phyloP scores from a whole-genome alignment of 352 stramenopile genomes.

The Pythium coloratum region DNA sequence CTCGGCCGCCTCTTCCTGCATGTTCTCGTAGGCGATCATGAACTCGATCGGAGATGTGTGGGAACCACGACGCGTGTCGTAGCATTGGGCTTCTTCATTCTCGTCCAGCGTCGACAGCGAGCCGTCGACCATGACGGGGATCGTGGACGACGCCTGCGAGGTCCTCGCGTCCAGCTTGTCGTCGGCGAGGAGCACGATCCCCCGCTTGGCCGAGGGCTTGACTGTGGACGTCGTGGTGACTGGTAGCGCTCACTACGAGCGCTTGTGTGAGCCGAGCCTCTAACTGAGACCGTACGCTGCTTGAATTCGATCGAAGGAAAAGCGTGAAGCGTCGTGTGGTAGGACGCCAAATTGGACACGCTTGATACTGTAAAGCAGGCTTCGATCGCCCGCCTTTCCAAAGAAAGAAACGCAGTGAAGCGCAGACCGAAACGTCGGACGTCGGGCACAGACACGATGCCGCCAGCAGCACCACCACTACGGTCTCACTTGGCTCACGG shows the following conservation, averaged over 20 bases:
- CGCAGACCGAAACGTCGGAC: not conserved
- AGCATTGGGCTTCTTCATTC: conserved; percentile 1
- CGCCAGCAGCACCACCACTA: too few relatives aligned
- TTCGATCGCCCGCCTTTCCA: not conserved
- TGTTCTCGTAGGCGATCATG: conserved; percentile 27
- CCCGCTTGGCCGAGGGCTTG: not conserved
- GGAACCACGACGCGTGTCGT: not conserved
- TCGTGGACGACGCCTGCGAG: conserved; percentile 19
- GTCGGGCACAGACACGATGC: too few relatives aligned
- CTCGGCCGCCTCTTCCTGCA: conserved; percentile 28
- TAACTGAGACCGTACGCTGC: too few relatives aligned
- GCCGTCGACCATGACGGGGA: conserved; percentile 20
- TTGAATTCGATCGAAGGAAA: not conserved
- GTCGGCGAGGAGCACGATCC: not conserved
- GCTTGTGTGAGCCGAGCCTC: too few relatives aligned
- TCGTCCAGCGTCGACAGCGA: conserved; percentile 19
- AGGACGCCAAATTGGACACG: not conserved
- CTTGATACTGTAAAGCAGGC: not conserved
- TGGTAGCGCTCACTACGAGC: not conserved
- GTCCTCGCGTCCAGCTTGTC: not conserved
- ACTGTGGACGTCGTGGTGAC: not conserved
- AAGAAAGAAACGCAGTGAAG: not conserved
- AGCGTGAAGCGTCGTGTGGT: not conserved
- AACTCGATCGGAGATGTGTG: conserved; percentile 22
- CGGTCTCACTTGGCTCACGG: too few relatives aligned